Evolutionary conservation across 257 asterid genomes (phyloP), one percentile per base, ranked within the genome.

Genomic region (Solanum peruvianum): DNA sequence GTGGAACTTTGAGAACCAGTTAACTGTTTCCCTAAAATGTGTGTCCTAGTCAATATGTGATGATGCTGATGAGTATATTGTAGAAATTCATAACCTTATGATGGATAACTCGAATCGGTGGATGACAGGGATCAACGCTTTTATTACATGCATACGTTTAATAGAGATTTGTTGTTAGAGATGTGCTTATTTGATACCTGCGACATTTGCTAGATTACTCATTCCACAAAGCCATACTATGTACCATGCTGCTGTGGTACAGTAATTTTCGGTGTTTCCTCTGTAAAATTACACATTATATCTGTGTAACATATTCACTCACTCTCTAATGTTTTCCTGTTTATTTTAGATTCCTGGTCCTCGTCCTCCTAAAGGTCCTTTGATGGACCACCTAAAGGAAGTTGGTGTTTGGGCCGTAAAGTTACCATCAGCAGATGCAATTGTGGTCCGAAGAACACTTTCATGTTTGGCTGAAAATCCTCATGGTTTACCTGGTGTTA

Each of bases 391-490:
- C 91, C 96, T 92, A 85, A 94, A 92, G 87, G 76, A 93, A 89
- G 89, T 95, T 41, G 94, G 90, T 39, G 93, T 94, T 42, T 94
- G 98, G 99, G 96, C 94, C 14, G 78, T 96, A 75, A 93, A 90
- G 92, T 91, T 96, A 82, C 96, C 99, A 64, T 95, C 98, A 41
- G 98, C 98, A 0, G 99, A 96, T 91, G 87, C 98, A n/a, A 81
- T 86, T 18, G 96, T 94, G 2, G 98, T 95, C 35, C 94, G 95
- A 75, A 92, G 98, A 93, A 95, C 98, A 2, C 88, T 92, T 52
- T 62, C 93, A 21, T 87, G 89, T 13, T 90, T 95, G 49, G 87
- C 93, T 7, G 94, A 91, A 88, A 92, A 92, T 73, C 98, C 98
- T 37, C 64, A 62, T 5, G 99, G 98, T 33, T 73, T 96, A 72